Percentiles rank a stretch among this genome's conserved stretches.
phyloP scores from a whole-genome alignment of 2,329 filamentous ascomycete species.

The Domatiomyces catenatus region DNA sequence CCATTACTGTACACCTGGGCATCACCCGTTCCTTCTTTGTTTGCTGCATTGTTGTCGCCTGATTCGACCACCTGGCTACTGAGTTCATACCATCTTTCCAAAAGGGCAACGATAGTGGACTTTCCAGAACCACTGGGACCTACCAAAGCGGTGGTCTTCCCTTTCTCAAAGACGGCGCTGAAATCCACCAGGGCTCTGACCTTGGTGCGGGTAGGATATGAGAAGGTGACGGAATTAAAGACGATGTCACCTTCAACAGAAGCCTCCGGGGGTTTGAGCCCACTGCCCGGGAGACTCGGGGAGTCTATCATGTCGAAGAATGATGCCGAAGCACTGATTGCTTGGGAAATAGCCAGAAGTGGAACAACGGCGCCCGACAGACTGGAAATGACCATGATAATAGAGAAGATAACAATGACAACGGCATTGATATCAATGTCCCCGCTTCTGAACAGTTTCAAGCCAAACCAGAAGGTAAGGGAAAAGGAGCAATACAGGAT shows the following conservation, averaged over 20 bases:
- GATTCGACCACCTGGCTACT: not conserved
- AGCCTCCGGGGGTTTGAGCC: constrained; percentile 23
- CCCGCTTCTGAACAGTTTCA: constrained; percentile 22
- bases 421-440: constrained; percentile 24
- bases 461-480: constrained; percentile 25
- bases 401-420: constrained; percentile 25
- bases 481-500: constrained; percentile 24
- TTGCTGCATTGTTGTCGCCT: not conserved
- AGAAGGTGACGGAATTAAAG: constrained; percentile 52
- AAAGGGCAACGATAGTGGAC: constrained; percentile 29
- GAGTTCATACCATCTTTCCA: constrained; percentile 30
- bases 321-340: constrained; percentile 77
- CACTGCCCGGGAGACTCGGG: constrained; percentile 34
- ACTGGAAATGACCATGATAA: constrained; percentile 30
- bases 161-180: constrained; percentile 21
- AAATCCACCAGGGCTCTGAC: constrained; percentile 24
- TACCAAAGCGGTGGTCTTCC: constrained; percentile 30
- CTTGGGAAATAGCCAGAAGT: constrained; percentile 31
- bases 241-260: constrained; percentile 54
- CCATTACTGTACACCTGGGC: constrained; percentile 4
- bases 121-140: constrained; percentile 33
- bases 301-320: constrained; percentile 61
- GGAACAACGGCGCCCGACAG: constrained; percentile 23
- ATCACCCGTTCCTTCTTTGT: constrained; percentile 1
- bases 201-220: constrained; percentile 43